Evolutionary conservation across 352 stramenopile species (phyloP), one percentile per base, ranked within the genome.

Genomic region (Globisporangium carolinianum): DNA sequence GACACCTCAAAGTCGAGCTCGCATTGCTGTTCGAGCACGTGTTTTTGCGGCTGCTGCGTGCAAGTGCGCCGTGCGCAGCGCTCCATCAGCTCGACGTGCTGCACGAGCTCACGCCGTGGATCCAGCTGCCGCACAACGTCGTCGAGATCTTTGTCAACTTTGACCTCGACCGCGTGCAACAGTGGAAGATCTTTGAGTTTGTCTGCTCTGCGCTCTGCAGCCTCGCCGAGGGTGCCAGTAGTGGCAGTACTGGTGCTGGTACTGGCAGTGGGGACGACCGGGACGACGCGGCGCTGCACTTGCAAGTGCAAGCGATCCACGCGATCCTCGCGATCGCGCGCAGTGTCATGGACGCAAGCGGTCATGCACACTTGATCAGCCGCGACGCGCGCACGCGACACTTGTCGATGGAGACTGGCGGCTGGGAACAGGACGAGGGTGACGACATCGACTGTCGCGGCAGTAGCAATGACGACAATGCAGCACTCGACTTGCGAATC

Each of bases 171-270:
- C 68, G 82, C 18, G 76, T 93, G 12, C 85, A 95, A 52, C 81
- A 94, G 55, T 95, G 85, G 85, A 95, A 92, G 51, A 92, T 93
- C 37, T 93, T 93, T 50, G 85, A 95, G 61, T 85, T 91, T 39
- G 75, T 93, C 39, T 92, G 77, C 51, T 82, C 72, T 0, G 76
- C 78, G 0, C 53, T 95, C 35, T 91, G 85, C 38, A 85, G 69
- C 11, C 90, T 93, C 39, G 77, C 81, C 11, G 85, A 95, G 63
- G 76, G 80, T 5, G 15, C 69, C 45, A 49, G 45, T 14, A 17
- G 45, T 5, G 7, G 11, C 7, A 49, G 17, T n/a, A 49, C 15
- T 49, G 45, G 15, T 4, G 35, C 15, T 35, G 15, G n/a, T 6
- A 24, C 5, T 24, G n/a, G 45, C n/a, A 11, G 45, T 49, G 8